These are phyloP conservation scores for Gossypium stocksii DNA, from an alignment of 345 rosid genomes.

Conservation along the genomic window DNA sequence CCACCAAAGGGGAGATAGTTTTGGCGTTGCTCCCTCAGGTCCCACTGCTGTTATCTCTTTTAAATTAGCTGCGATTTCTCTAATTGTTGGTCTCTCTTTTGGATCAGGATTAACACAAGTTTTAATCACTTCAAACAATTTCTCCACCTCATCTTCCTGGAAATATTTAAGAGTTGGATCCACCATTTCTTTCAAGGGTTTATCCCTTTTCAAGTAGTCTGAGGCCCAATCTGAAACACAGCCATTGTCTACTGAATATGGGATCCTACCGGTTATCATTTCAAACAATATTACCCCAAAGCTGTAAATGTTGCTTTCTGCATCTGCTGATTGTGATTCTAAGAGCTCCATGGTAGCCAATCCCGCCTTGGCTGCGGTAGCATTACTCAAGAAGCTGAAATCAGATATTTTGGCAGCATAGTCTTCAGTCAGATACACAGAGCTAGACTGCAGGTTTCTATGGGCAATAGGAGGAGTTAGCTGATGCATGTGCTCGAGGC, in stretches of 20 bases:
- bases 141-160: conserved; percentile 48
- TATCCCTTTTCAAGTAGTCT: conserved; percentile 34
- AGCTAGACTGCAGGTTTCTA: conserved; percentile 55
- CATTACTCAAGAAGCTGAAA: conserved; percentile 52
- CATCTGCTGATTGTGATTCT: conserved; percentile 40
- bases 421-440: conserved; percentile 79
- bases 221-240: conserved; percentile 45
- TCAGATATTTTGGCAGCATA: conserved; percentile 93
- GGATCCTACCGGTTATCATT: conserved; percentile 70
- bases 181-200: conserved; percentile 42
- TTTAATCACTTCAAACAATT: conserved; percentile 54
- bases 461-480: conserved; percentile 62
- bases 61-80: conserved; percentile 49
- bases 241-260: conserved; percentile 38
- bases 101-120: conserved; percentile 60
- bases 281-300: conserved; percentile 71
- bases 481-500: conserved; percentile 91
- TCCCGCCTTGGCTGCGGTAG: conserved; percentile 39
- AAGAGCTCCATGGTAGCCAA: conserved; percentile 36
- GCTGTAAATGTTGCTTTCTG: conserved; percentile 49
- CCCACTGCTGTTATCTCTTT: conserved; percentile 64
- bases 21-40: conserved; percentile 72
- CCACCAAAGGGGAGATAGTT: conserved; percentile 91
- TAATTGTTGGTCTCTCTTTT: conserved; percentile 53
- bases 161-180: conserved; percentile 65